Base-by-base conservation (phyloP, 805 yeast genomes). In the Scheffersomyces ergatensis region DNA sequence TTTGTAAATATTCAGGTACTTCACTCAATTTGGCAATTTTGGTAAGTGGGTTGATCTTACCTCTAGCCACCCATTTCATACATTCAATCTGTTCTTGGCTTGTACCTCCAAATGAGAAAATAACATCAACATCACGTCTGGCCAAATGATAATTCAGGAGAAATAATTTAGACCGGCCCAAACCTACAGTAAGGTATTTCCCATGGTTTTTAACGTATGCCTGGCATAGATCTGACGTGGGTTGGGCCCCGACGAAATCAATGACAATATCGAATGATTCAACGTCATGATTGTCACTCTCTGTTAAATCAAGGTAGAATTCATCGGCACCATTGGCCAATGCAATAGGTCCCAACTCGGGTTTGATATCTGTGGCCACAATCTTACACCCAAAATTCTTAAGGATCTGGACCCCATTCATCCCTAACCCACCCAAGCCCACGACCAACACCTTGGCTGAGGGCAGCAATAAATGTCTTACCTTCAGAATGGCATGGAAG, bases 31-130 rank as follows among this genome's bases (percentile, higher is more conserved):
- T 53, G 4, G 46, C 61, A 8, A 54, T 44, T 11, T 49, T 50
- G 17, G 63, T 56, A 13, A 62, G 45, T 1, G 78, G 78, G 23
- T 54, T 61, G 34, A 74, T 55, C 33, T 50, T 60, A 3, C 77
- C 77, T 34, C 48, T 44, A 2, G 58, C 46, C 23, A 74, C 58
- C 72, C 76, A 67, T 24, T 64, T 53, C 62, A 75, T 58, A 26
- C 67, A 59, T 41, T 73, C 77, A 18, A 51, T 47, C 46, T 70
- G 76, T 37, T 74, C 77, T 8, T 51, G 47, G 1, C 72, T 64
- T 12, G 65, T 63, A 18, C 80, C 80, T 26, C 78, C 76, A 46
- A 70, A 69, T 33, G 65, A 59, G 45, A 64, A 70, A 25, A 62
- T 50, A 31, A 72, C 46, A 37, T 62, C 57, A 20, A 68, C 59